Evolutionary conservation across 108 stramenopile species (phyloP).

Genomic region (Discostella pseudostelligera): DNA sequence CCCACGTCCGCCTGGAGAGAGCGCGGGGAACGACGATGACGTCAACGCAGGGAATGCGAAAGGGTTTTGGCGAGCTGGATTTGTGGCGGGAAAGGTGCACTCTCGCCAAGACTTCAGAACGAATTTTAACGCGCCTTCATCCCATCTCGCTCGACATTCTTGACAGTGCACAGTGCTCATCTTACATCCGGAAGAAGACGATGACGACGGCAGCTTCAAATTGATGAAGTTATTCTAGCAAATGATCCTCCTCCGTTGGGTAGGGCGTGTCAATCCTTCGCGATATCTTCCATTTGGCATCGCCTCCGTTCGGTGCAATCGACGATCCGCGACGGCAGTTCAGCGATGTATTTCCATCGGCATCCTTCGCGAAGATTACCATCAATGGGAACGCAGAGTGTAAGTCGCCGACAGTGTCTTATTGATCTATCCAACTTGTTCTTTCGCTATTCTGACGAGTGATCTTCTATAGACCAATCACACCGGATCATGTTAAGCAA

Average conservation of each 20-base stretch:
- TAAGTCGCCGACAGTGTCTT: not conserved
- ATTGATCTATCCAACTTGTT: not conserved
- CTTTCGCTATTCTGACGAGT: not conserved
- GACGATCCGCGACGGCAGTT: not conserved
- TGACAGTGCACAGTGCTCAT: too few relatives aligned
- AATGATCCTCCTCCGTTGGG: not conserved
- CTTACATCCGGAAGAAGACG: too few relatives aligned
- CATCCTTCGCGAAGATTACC: constrained; percentile 62
- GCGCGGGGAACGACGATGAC: too few relatives aligned
- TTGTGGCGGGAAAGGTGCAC: too few relatives aligned
- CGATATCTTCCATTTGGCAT: not conserved
- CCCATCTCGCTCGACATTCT: not conserved
- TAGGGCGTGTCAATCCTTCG: constrained; percentile 1
- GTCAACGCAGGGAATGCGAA: too few relatives aligned
- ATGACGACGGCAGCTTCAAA: too few relatives aligned
- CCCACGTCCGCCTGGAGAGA: too few relatives aligned
- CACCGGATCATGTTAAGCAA: constrained; percentile 50
- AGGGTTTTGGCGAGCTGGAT: too few relatives aligned
- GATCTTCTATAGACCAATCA: constrained; percentile 29
- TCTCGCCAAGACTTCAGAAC: too few relatives aligned
- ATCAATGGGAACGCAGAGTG: constrained; percentile 67
- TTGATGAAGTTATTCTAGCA: not conserved
- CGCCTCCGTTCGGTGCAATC: not conserved
- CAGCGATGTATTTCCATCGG: constrained; percentile 35
- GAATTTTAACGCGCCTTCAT: too few relatives aligned